These are phyloP conservation scores for Poronia punctata DNA, from an alignment of 495 filamentous ascomycete species.

Conservation along the genomic window DNA sequence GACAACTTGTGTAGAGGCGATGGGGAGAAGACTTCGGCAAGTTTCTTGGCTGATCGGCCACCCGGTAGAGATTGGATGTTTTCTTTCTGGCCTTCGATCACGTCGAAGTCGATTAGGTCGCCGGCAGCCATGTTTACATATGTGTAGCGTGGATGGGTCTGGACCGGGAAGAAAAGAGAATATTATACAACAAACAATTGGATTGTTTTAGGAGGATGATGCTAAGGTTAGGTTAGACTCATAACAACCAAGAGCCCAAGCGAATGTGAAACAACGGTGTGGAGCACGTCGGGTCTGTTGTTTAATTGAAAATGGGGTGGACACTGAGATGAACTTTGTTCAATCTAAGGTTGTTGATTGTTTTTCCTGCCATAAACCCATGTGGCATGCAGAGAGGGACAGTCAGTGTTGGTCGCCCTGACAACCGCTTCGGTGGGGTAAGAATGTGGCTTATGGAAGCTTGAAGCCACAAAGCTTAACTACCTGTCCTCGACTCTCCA, in stretches of 20 bases:
- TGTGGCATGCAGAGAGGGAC: too few relatives aligned
- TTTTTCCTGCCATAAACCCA: constrained; percentile 16
- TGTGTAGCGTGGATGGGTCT: constrained; percentile 11
- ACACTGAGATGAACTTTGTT: too few relatives aligned
- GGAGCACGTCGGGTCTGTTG: constrained; percentile 11
- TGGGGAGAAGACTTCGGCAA: constrained; percentile 77
- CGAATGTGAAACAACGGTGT: too few relatives aligned
- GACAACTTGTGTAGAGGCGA: constrained; percentile 47
- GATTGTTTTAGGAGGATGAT: constrained; percentile 2
- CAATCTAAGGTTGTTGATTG: constrained; percentile 22
- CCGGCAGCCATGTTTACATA: constrained; percentile 41
- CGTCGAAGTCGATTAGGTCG: constrained; percentile 75
- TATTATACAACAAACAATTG: constrained; percentile 15
- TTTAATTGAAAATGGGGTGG: too few relatives aligned
- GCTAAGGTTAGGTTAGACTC: too few relatives aligned
- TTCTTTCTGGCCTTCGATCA: constrained; percentile 95
- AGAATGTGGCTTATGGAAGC: too few relatives aligned
- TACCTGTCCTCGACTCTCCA: too few relatives aligned
- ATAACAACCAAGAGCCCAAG: too few relatives aligned
- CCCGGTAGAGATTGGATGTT: constrained; percentile 91
- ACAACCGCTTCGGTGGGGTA: constrained; percentile 18
- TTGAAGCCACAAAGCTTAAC: too few relatives aligned
- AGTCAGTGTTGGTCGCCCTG: constrained; percentile 17
- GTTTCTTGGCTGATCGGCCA: constrained; percentile 81
- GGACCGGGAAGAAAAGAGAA: constrained; percentile 4